Conservation (phyloP, 2,329 filamentous ascomycete species). For the Xylaria sp. region DNA sequence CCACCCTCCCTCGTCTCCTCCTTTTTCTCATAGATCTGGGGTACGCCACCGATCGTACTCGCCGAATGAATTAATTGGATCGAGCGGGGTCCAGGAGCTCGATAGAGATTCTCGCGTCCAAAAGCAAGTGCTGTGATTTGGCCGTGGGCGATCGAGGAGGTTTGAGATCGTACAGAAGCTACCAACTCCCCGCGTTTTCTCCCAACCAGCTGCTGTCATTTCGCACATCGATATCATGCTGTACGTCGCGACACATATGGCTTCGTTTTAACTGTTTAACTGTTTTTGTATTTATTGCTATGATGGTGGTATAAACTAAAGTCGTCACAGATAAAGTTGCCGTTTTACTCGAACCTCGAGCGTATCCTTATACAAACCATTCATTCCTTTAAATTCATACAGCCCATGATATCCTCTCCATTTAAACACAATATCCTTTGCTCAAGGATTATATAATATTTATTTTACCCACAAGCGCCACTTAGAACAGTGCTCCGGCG, state of each 20-base stretch:
- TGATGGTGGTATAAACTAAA: constrained; percentile 11
- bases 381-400: constrained; percentile 34
- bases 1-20: background rate
- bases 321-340: constrained; percentile 5
- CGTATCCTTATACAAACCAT: constrained; percentile 30
- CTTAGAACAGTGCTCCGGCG: constrained; percentile 57
- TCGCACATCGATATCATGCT: too few species aligned
- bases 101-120: background rate
- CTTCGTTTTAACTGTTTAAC: background rate
- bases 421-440: constrained; percentile 13
- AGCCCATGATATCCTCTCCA: constrained; percentile 34
- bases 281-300: constrained; percentile 8
- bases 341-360: constrained; percentile 22
- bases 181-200: too few species aligned
- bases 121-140: background rate
- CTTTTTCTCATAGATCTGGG: background rate
- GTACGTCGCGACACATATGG: background rate
- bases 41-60: background rate
- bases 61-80: background rate
- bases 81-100: background rate
- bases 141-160: background rate
- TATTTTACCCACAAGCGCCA: constrained; percentile 17
- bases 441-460: constrained; percentile 2
- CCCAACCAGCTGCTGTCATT: too few species aligned
- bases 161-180: background rate